These are phyloP conservation scores for Biscutella auriculata DNA, from an alignment of 441 rosid species.

Conservation along the genomic window DNA sequence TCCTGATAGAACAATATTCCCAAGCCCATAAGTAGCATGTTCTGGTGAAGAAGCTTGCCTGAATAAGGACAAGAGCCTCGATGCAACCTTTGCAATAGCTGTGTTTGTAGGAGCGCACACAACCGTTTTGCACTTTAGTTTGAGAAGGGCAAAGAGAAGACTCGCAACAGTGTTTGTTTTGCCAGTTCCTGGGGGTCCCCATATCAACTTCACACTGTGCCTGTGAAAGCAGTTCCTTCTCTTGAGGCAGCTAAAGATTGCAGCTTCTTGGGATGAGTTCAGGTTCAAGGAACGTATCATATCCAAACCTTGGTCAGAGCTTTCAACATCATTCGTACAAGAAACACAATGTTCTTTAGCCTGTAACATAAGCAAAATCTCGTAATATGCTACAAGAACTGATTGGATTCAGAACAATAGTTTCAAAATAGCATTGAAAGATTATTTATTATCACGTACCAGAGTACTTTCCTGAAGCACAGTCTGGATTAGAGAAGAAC, in stretches of 20 bases:
- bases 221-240: slow-evolving; percentile 25
- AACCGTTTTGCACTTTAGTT: slow-evolving; percentile 26
- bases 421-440: too few species aligned
- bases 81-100: slow-evolving; percentile 39
- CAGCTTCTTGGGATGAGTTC: slow-evolving; percentile 33
- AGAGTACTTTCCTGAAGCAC: slow-evolving; percentile 20
- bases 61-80: neutral
- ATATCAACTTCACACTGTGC: slow-evolving; percentile 38
- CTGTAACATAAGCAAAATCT: neutral
- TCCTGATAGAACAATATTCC: neutral
- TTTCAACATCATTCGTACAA: neutral
- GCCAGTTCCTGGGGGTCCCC: slow-evolving; percentile 71
- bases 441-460: neutral
- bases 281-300: slow-evolving; percentile 8
- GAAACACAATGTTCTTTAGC: neutral
- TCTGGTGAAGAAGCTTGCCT: neutral
- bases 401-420: too few species aligned
- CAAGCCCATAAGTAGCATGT: neutral
- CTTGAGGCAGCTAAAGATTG: slow-evolving; percentile 23
- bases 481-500: slow-evolving; percentile 22
- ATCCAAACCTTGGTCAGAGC: neutral
- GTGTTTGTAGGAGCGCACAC: slow-evolving; percentile 40
- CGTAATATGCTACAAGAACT: too few species aligned
- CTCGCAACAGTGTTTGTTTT: slow-evolving; percentile 37
- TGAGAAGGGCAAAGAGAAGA: slow-evolving; percentile 29